Conservation (phyloP, 1,284 basidiomycete species). For the Moesziomyces globuligerus region DNA sequence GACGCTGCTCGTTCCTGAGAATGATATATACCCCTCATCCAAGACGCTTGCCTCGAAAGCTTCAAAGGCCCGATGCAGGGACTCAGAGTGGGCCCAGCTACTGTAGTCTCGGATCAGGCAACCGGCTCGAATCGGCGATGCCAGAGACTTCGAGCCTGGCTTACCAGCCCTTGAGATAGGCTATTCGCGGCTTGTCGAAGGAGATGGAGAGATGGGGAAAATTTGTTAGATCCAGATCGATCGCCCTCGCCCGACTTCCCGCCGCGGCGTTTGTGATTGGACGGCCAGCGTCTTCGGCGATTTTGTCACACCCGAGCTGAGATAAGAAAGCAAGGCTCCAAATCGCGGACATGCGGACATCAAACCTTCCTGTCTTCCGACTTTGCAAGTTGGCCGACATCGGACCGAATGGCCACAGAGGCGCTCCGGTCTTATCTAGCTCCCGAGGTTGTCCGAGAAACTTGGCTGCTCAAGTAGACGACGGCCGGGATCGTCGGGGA, state of each 20-base stretch:
- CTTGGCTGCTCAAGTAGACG: too few relatives aligned
- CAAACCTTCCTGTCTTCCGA: not conserved
- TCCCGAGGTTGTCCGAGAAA: too few relatives aligned
- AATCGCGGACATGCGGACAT: not conserved
- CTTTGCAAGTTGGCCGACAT: not conserved
- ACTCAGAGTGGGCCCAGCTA: not conserved
- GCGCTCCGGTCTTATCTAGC: too few relatives aligned
- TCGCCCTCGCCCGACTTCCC: not conserved
- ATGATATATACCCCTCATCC: conserved; percentile 19
- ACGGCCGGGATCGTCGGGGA: too few relatives aligned
- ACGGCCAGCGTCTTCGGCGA: not conserved
- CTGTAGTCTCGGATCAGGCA: too few relatives aligned
- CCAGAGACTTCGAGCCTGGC: too few relatives aligned
- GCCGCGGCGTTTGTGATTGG: not conserved
- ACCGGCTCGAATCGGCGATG: too few relatives aligned
- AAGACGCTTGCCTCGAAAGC: too few relatives aligned
- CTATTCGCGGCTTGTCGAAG: not conserved
- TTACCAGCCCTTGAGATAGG: not conserved
- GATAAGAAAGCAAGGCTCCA: too few relatives aligned
- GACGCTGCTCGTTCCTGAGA: not conserved
- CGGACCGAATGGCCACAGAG: not conserved
- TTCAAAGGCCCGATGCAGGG: not conserved
- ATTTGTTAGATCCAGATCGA: not conserved
- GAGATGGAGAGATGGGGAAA: not conserved
- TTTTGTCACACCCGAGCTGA: not conserved